Evolutionary conservation across 495 filamentous ascomycete species (phyloP), one percentile per base, ranked within the genome.

Genomic region (Rostrohypoxylon terebratum): DNA sequence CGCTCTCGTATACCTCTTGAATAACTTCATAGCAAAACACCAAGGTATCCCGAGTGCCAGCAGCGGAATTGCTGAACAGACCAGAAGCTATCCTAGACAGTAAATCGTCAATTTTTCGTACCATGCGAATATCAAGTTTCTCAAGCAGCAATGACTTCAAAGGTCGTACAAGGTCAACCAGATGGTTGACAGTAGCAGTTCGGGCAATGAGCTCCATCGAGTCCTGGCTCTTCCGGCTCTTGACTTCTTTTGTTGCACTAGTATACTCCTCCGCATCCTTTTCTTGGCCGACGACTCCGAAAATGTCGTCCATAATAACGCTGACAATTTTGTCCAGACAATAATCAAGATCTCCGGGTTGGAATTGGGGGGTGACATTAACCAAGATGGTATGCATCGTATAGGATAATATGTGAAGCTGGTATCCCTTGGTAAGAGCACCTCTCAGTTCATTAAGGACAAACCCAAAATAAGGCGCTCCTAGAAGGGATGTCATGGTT

Each of bases 211-310:
- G 84, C 75, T 98, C 96, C 92, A 98, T 97, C 3, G 96, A 97
- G 73, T 98, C 96, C 72, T 91, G 96, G 76, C 94, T 97, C 82
- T 97, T 98, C 84, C 92, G 98, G 76, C 92, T 94, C 83, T 97
- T 98, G 18, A 98, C 91, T 82, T 99, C 96, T 80, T 93, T 96
- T 92, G 97, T 97, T 75, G 93, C 90, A 80, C 92, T 97, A 63
- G 91, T 88, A 77, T 99, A 99, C 47, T 94, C 96, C 71, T 95
- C 94, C 0, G 95, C 94, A 73, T 99, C 96, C 77, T 99, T 99
- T 75, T 99, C 96, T 81, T 96, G 90, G 13, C 96, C 96, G n/a
- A 91, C 90, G n/a, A 88, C 89, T 16, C 96, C 96, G 77, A 99
- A 99, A 11, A 94, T 96, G 77, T 98, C 96, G 72, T 99, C 96